A percentile compares a stretch with the other conserved stretches of the same genome.
Conservation (phyloP, 331 rosid genomes). For the Telfairia occidentalis region DNA sequence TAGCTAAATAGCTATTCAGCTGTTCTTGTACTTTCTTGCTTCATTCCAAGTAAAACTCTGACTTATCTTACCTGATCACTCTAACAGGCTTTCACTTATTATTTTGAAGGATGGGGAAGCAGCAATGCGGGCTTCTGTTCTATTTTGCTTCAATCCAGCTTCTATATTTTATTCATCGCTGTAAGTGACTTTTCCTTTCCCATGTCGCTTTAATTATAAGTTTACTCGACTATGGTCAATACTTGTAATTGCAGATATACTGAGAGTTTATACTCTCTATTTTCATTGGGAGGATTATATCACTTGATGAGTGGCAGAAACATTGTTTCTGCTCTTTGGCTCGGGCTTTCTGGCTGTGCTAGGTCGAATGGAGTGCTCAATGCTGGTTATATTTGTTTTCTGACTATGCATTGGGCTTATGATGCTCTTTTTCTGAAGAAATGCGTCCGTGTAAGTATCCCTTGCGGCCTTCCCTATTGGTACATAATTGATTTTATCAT, state of each 20-base stretch:
- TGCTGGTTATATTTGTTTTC: conserved; percentile 86
- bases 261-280: conserved; percentile 57
- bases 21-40: not conserved
- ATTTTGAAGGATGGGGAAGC: conserved; percentile 51
- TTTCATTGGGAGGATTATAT: conserved; percentile 74
- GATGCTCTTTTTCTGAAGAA: conserved; percentile 47
- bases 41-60: conserved; percentile 7
- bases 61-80: conserved; percentile 16
- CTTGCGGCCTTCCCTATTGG: not conserved
- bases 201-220: not conserved
- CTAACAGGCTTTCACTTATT: conserved; percentile 47
- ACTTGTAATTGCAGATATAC: conserved; percentile 51
- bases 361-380: conserved; percentile 83
- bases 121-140: conserved; percentile 57
- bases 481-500: not conserved
- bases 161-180: conserved; percentile 74
- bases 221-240: not conserved
- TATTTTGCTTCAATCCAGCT: conserved; percentile 96
- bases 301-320: conserved; percentile 41
- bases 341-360: conserved; percentile 61
- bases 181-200: conserved; percentile 21
- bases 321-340: conserved; percentile 39
- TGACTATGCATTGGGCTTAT: conserved; percentile 56
- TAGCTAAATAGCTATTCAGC: not conserved
- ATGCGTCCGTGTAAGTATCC: conserved; percentile 32